Percentiles rank a stretch among this genome's conserved stretches.
Evolutionary conservation across 179 eudicot genomes (phyloP).

Genomic region (Vitellaria paradoxa): DNA sequence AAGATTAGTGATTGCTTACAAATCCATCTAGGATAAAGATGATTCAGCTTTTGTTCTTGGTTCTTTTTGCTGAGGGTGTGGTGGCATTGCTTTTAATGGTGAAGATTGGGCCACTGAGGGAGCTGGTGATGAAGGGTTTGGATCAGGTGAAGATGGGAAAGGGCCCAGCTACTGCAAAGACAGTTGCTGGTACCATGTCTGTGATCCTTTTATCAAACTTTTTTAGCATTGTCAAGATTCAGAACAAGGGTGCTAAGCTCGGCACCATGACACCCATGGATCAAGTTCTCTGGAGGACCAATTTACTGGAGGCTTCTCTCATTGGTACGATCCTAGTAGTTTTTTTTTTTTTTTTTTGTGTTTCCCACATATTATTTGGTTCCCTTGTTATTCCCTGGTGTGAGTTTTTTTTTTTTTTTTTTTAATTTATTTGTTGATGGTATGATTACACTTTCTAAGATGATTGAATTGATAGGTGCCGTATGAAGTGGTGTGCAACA

Average conservation of each 20-base stretch:
- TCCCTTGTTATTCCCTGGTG: too few species aligned
- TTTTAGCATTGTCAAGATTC: conserved; percentile 85
- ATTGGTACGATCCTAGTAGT: conserved; percentile 59
- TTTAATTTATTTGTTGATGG: too few species aligned
- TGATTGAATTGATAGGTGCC: too few species aligned
- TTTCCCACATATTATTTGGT: neutral
- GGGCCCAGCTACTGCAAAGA: conserved; percentile 83
- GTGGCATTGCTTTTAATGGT: conserved; percentile 82
- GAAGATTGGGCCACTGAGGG: conserved; percentile 89
- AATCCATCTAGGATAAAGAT: conserved; percentile 31
- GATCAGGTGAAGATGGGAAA: conserved; percentile 92
- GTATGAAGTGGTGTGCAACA: too few species aligned
- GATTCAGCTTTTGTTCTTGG: conserved; percentile 81
- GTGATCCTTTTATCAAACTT: conserved; percentile 71
- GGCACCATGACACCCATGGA: conserved; percentile 99
- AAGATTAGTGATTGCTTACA: neutral
- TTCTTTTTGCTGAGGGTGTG: conserved; percentile 69
- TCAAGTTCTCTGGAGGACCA: conserved; percentile 99
- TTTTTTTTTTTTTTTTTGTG: too few species aligned
- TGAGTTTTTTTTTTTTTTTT: too few species aligned
- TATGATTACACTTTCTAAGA: too few species aligned
- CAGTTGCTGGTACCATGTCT: conserved; percentile 86
- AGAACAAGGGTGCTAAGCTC: conserved; percentile 93
- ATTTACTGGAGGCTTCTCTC: conserved; percentile 94
- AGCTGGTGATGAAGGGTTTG: conserved; percentile 81